These are phyloP conservation scores for Colletotrichum higginsianum DNA, from an alignment of 2,329 filamentous ascomycete genomes.

Conservation along the genomic window DNA sequence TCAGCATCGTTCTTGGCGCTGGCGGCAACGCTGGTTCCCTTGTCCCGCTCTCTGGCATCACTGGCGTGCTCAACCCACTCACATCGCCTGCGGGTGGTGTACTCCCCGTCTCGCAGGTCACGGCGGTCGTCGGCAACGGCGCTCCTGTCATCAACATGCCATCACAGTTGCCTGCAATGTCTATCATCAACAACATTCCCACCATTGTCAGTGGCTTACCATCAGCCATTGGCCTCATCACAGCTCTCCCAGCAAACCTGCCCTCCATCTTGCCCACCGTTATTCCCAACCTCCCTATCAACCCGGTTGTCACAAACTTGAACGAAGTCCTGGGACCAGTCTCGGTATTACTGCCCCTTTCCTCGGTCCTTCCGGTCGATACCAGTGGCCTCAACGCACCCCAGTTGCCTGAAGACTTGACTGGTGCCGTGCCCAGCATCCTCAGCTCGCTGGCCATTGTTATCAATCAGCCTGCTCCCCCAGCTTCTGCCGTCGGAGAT, in stretches of 20 bases:
- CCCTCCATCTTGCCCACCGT: not conserved
- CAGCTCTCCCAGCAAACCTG: not conserved
- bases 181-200: not conserved
- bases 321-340: not conserved
- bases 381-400: constrained; percentile 18
- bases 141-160: not conserved
- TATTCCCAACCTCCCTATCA: not conserved
- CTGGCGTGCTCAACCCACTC: constrained; percentile 1
- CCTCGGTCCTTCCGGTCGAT: not conserved
- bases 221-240: not conserved
- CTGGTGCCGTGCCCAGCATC: not conserved
- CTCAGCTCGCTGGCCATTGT: not conserved
- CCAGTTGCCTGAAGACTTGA: constrained; percentile 20
- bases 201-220: not conserved
- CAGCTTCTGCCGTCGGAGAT: not conserved
- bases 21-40: not conserved
- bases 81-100: not conserved
- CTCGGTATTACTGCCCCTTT: not conserved
- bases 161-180: not conserved
- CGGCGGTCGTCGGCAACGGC: not conserved
- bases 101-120: not conserved
- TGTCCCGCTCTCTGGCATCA: not conserved
- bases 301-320: not conserved
- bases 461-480: not conserved
- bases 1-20: not conserved